Evolutionary conservation across 2,329 filamentous ascomycete species (phyloP), one percentile per base, ranked within the genome.

Genomic region (Alternaria sp.): DNA sequence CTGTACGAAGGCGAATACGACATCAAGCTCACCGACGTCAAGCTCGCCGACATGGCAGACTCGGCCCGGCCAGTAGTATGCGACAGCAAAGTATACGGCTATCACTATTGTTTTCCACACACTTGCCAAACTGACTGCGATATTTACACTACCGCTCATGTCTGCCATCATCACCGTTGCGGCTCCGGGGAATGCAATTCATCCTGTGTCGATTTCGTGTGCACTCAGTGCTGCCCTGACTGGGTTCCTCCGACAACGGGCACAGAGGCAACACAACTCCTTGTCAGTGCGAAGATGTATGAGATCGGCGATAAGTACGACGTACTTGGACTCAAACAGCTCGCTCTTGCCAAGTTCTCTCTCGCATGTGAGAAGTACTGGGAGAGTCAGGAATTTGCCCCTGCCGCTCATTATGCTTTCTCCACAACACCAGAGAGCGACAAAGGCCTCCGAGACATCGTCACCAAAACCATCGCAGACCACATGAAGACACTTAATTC

Each of bases 391-490:
- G 54, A 66, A 9, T 69, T 79, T n/a, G 30, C 67, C 0, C 51
- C 63, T 18, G 70, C 75, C 0, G 74, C 74, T 14, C 54, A 71
- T 7, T 32, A 64, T 14, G 65, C 54, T 1, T 77, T 73, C 36
- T 67, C 60, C 9, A 67, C 64, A 0, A 78, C 74, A 1, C 63
- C 67, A 0, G 63, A 73, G 1, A n/a, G 58, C 0, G 72, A 78
- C 57, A 73, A 69, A 30, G 75, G 69, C 4, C 59, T 79, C 49
- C 64, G 76, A n/a, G 62, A 74, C 24, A 65, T 72, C 3, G 67
- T 77, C 5, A 59, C 65, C 9, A 57, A 70, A 12, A 74, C 62
- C 0, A 64, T 78, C 6, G 59, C 64, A 3, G 59, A 63, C 44
- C 70, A 75, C 41, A 57, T 67, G 26, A 20, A n/a, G 1, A 36